These are phyloP conservation scores for Cucurbita maxima DNA, from an alignment of 306 rosid species.

Conservation along the genomic window DNA sequence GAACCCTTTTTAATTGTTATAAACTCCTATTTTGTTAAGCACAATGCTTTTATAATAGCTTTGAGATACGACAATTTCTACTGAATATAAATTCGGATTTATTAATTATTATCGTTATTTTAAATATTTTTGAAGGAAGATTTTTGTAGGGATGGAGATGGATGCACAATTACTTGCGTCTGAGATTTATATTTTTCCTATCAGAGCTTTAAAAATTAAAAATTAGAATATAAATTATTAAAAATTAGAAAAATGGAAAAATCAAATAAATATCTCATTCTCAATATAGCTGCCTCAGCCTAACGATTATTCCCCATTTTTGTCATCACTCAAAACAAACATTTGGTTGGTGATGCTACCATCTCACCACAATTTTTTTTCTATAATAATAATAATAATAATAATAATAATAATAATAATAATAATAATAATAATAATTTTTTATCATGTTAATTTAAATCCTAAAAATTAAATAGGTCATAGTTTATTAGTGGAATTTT, in stretches of 20 bases:
- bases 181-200: background rate
- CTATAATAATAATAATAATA: too few relatives aligned
- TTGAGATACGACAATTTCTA: background rate
- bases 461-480: background rate
- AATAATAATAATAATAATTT: background rate
- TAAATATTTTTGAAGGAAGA: background rate
- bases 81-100: too few relatives aligned
- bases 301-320: background rate
- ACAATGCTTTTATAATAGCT: background rate
- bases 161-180: background rate
- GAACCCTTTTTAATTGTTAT: background rate
- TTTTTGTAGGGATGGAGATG: background rate
- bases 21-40: background rate
- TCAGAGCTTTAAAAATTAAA: background rate
- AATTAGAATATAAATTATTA: background rate
- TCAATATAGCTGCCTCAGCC: background rate
- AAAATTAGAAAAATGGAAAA: background rate
- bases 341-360: conserved; percentile 6
- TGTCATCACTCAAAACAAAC: conserved; percentile 1
- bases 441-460: background rate
- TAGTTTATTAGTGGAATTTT: background rate
- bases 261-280: background rate
- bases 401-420: too few relatives aligned
- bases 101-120: too few relatives aligned
- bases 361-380: background rate